A percentile compares a stretch with the other conserved stretches of the same genome.
Conservation (phyloP, 1,284 basidiomycete species). For the Ustilago crameri region DNA sequence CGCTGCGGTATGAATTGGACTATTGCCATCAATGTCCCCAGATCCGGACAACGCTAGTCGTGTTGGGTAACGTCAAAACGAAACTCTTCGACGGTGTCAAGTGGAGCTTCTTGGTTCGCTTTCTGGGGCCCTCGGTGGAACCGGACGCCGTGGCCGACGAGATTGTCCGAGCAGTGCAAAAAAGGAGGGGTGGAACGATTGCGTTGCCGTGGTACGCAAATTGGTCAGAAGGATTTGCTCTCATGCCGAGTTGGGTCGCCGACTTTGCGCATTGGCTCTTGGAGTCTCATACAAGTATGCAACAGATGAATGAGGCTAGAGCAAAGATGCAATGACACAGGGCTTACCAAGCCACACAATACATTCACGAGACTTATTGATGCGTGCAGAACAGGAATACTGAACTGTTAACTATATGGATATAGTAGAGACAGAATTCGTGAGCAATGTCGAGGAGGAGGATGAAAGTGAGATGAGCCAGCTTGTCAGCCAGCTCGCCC, state of each 20-base stretch:
- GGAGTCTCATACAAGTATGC: constrained; percentile 40
- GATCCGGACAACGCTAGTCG: constrained; percentile 59
- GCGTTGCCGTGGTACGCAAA: constrained; percentile 58
- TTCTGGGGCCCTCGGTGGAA: constrained; percentile 53
- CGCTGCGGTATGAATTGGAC: constrained; percentile 64
- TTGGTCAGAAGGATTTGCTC: constrained; percentile 46
- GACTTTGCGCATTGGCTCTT: constrained; percentile 41
- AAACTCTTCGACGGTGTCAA: constrained; percentile 52
- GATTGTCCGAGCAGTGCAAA: constrained; percentile 45
- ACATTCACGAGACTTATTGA: no score
- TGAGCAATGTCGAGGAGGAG: neutral
- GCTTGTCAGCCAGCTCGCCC: constrained; percentile 16
- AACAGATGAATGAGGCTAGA: constrained; percentile 27
- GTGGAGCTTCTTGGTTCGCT: constrained; percentile 39
- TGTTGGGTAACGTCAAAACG: constrained; percentile 60
- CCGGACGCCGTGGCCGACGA: constrained; percentile 42
- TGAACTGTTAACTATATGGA: neutral
- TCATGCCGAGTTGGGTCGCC: constrained; percentile 50
- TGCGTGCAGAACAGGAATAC: neutral
- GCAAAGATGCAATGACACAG: constrained; percentile 13
- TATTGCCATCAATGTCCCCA: constrained; percentile 40
- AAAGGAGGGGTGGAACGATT: constrained; percentile 47
- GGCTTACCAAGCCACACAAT: no score
- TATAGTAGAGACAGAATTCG: neutral
- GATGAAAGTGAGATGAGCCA: neutral